These are phyloP conservation scores for Periconia sp. DNA, from an alignment of 2,329 filamentous ascomycete genomes.

Conservation along the genomic window DNA sequence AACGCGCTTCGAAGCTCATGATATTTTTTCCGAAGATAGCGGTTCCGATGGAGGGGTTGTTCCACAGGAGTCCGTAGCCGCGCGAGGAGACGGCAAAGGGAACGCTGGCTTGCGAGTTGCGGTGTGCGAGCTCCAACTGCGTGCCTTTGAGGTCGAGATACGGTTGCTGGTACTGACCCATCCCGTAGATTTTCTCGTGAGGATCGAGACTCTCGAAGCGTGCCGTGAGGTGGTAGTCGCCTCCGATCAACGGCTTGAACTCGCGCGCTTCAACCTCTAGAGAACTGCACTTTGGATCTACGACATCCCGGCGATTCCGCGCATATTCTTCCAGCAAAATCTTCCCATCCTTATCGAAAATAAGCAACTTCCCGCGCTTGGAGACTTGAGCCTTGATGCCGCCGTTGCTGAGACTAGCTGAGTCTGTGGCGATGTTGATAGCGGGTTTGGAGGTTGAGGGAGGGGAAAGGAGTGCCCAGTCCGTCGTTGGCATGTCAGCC, in stretches of 20 bases:
- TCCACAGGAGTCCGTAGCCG: slow-evolving; percentile 68
- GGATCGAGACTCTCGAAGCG: slow-evolving; percentile 59
- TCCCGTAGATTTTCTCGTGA: slow-evolving; percentile 65
- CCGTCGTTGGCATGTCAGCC: slow-evolving; percentile 24
- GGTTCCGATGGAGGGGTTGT: slow-evolving; percentile 64
- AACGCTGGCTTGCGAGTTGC: slow-evolving; percentile 67
- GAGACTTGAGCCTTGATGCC: slow-evolving; percentile 52
- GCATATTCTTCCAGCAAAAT: slow-evolving; percentile 57
- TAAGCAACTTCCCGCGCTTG: slow-evolving; percentile 53
- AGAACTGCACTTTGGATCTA: slow-evolving; percentile 62
- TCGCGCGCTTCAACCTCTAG: slow-evolving; percentile 61
- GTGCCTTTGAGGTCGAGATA: slow-evolving; percentile 64
- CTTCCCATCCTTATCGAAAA: slow-evolving; percentile 47
- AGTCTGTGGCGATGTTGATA: slow-evolving; percentile 21
- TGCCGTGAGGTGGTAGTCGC: slow-evolving; percentile 59
- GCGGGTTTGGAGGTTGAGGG: background rate
- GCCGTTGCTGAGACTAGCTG: slow-evolving; percentile 52
- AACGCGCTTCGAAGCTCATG: slow-evolving; percentile 63
- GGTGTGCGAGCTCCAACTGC: slow-evolving; percentile 65
- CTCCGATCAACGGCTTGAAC: slow-evolving; percentile 56
- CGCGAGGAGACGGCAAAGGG: slow-evolving; percentile 63
- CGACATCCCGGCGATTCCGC: slow-evolving; percentile 53
- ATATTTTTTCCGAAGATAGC: slow-evolving; percentile 63
- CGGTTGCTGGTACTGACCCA: slow-evolving; percentile 70
- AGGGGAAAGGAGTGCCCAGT: slow-evolving; percentile 26